Percentiles rank a stretch among this genome's conserved stretches.
phyloP scores from a whole-genome alignment of 1,139 yeast species.

The Saccharomyces pastorianus region DNA sequence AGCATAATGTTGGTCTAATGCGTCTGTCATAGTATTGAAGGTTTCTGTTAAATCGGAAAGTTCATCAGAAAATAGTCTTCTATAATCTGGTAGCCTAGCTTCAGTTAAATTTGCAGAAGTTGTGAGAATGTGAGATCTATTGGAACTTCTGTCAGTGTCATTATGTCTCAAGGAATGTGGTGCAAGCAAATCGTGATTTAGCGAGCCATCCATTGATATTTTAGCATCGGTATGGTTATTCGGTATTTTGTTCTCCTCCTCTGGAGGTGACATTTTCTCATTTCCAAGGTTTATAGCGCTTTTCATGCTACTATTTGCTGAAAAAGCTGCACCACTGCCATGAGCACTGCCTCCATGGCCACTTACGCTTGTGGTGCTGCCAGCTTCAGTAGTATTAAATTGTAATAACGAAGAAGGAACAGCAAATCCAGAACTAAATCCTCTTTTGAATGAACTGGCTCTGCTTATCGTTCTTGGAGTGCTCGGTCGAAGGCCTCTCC shows the following conservation, averaged over 20 bases:
- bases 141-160: conserved; percentile 15
- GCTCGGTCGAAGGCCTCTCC: conserved; percentile 32
- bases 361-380: not conserved
- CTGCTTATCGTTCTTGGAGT: conserved; percentile 1
- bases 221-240: conserved; percentile 3
- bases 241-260: conserved; percentile 1
- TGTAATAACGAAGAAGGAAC: not conserved
- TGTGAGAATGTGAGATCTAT: conserved; percentile 16
- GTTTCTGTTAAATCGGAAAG: conserved; percentile 80
- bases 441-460: conserved; percentile 2
- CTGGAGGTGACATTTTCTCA: not conserved
- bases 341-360: not conserved
- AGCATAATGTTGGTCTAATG: conserved; percentile 72
- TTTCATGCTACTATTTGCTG: not conserved
- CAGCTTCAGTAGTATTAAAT: not conserved
- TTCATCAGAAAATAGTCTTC: conserved; percentile 70
- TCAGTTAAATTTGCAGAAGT: conserved; percentile 37
- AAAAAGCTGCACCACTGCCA: not conserved
- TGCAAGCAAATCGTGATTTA: conserved; percentile 8
- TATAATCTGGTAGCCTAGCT: conserved; percentile 46
- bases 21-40: conserved; percentile 85
- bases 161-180: conserved; percentile 7
- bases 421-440: not conserved
- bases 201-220: conserved; percentile 8
- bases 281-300: not conserved